Conservation (phyloP, 2,329 filamentous ascomycete species). For the Cladobotryum mycophilum region DNA sequence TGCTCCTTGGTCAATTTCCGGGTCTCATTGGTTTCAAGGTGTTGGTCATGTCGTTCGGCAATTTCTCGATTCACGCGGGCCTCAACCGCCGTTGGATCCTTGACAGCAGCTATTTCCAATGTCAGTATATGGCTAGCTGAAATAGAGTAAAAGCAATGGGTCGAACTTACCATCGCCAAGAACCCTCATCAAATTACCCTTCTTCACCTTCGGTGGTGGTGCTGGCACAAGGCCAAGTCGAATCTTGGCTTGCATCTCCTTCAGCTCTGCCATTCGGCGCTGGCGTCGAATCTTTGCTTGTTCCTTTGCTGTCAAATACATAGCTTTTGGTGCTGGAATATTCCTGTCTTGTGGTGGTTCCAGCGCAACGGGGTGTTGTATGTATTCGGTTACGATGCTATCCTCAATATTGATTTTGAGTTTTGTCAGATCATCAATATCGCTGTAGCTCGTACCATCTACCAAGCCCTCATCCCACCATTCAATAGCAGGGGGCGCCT, state of each 20-base stretch:
- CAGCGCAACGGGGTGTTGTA: slow-evolving; percentile 87
- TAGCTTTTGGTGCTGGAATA: slow-evolving; percentile 71
- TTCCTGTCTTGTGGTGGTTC: slow-evolving; percentile 89
- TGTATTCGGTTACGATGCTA: slow-evolving; percentile 80
- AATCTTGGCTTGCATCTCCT: slow-evolving; percentile 95
- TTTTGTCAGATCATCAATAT: slow-evolving; percentile 56
- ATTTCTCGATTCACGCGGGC: slow-evolving; percentile 91
- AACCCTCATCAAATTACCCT: slow-evolving; percentile 95
- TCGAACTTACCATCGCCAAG: slow-evolving; percentile 58
- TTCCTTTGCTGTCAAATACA: slow-evolving; percentile 88
- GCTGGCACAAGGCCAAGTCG: slow-evolving; percentile 83
- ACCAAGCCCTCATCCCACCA: slow-evolving; percentile 97
- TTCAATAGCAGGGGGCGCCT: slow-evolving; percentile 79
- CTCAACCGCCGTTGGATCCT: slow-evolving; percentile 95
- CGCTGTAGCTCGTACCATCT: slow-evolving; percentile 66
- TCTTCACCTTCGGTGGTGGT: slow-evolving; percentile 92
- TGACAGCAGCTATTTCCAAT: slow-evolving; percentile 53
- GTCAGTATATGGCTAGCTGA: slow-evolving; percentile 14
- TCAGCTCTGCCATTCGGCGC: slow-evolving; percentile 83
- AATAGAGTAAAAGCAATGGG: not conserved
- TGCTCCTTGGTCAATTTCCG: slow-evolving; percentile 86
- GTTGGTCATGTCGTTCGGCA: slow-evolving; percentile 72
- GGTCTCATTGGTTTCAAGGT: slow-evolving; percentile 72
- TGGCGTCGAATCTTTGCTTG: slow-evolving; percentile 86
- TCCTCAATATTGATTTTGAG: slow-evolving; percentile 74